Conservation (phyloP, 306 rosid species). For the Comarum palustre region DNA sequence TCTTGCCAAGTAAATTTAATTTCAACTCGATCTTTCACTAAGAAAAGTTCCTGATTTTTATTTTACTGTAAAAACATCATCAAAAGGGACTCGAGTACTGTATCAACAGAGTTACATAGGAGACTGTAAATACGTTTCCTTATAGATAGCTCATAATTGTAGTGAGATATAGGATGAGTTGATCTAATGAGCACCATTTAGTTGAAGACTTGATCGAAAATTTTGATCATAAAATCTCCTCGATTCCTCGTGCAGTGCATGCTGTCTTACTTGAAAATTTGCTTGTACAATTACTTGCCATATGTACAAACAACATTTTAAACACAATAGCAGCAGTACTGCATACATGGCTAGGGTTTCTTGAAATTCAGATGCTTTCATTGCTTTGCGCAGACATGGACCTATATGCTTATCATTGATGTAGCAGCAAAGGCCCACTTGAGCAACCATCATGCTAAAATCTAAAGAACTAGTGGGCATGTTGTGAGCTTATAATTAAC, state of each 20-base stretch:
- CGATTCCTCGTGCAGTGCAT: background rate
- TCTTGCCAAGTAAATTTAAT: background rate
- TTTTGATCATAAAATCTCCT: background rate
- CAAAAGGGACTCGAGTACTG: background rate
- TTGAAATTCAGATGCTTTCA: background rate
- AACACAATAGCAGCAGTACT: background rate
- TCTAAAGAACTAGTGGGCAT: background rate
- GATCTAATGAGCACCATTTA: too few relatives aligned
- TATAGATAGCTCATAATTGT: too few relatives aligned
- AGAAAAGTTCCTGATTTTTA: background rate
- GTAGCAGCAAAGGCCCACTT: background rate
- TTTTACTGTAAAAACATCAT: background rate
- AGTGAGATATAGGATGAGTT: too few relatives aligned
- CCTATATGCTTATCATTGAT: background rate
- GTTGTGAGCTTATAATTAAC: background rate
- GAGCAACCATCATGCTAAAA: background rate
- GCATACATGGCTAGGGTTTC: background rate
- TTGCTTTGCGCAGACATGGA: background rate
- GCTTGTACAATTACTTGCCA: constrained; percentile 8
- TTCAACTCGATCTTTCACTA: background rate
- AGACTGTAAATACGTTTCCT: too few relatives aligned
- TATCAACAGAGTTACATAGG: too few relatives aligned
- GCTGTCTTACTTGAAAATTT: background rate
- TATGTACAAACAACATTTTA: background rate
- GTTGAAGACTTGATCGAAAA: too few relatives aligned